Evolutionary conservation across 352 stramenopile species (phyloP).

Genomic region (Phytopythium oedochilum): DNA sequence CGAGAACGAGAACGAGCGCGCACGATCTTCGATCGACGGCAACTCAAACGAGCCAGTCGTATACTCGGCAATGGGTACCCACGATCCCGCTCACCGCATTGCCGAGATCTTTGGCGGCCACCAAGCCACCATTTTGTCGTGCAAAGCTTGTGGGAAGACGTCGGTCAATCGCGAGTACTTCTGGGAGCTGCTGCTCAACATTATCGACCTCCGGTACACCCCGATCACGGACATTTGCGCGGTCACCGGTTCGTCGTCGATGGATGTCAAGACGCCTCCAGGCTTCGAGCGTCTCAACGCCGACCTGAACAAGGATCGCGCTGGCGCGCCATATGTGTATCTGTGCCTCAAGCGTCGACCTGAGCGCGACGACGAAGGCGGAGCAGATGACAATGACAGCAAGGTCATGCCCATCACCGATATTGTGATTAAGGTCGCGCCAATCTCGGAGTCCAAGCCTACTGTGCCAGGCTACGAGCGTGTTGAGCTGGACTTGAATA

Average conservation of each 20-base stretch:
- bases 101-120: conserved; percentile 71
- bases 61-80: neutral
- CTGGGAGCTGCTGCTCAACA: conserved; percentile 86
- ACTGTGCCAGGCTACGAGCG: conserved; percentile 69
- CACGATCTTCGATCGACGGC: neutral
- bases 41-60: neutral
- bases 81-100: conserved; percentile 48
- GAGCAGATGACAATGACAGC: conserved; percentile 22
- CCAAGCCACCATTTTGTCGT: conserved; percentile 79
- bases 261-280: conserved; percentile 56
- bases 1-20: conserved; percentile 9
- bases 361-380: conserved; percentile 29
- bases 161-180: conserved; percentile 86
- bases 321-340: conserved; percentile 74
- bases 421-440: conserved; percentile 66
- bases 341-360: conserved; percentile 74
- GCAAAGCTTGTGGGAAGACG: conserved; percentile 77
- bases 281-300: conserved; percentile 79
- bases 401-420: conserved; percentile 70
- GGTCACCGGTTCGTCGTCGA: conserved; percentile 65
- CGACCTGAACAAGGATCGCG: conserved; percentile 84
- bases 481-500: conserved; percentile 79
- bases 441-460: conserved; percentile 51
- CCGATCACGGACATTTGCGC: conserved; percentile 78
- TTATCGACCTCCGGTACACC: conserved; percentile 87